phyloP scores from a whole-genome alignment of 441 rosid genomes.

The Populus hybrid region DNA sequence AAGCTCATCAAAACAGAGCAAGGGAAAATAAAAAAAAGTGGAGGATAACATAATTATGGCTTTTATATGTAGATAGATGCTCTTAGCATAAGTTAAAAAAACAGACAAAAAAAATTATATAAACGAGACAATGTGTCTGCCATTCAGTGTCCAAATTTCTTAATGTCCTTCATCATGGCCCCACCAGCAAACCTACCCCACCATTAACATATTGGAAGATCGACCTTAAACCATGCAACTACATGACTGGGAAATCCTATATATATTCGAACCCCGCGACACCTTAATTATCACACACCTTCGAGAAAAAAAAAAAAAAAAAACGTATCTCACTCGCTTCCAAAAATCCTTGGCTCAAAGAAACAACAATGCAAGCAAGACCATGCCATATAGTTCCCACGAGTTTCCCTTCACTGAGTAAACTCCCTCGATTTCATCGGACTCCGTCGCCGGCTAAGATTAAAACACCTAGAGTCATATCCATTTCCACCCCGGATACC shows the following conservation, averaged over 20 bases:
- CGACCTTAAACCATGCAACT: not conserved
- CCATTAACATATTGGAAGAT: not conserved
- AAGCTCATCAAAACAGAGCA: not conserved
- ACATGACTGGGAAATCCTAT: conserved; percentile 2
- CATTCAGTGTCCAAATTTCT: conserved; percentile 21
- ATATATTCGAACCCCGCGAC: not conserved
- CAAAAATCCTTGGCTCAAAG: not conserved
- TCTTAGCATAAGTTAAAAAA: not conserved
- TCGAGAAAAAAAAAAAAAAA: not conserved
- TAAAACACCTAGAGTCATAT: conserved; percentile 38
- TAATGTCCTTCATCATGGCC: conserved; percentile 21
- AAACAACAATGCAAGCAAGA: conserved; percentile 30
- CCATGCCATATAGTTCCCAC: conserved; percentile 26
- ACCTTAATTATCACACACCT: not conserved
- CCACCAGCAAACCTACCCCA: conserved; percentile 7
- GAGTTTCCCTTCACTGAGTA: conserved; percentile 33
- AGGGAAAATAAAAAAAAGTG: not conserved
- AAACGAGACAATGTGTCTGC: conserved; percentile 18
- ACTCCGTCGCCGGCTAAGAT: conserved; percentile 22
- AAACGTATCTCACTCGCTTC: not conserved
- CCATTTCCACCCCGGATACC: conserved; percentile 42
- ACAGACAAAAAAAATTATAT: not conserved
- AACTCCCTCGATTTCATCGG: conserved; percentile 29
- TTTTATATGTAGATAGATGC: not conserved
- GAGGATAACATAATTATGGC: not conserved